Conservation (phyloP, 2,329 filamentous ascomycete genomes). For the Nigrospora osmanthi region DNA sequence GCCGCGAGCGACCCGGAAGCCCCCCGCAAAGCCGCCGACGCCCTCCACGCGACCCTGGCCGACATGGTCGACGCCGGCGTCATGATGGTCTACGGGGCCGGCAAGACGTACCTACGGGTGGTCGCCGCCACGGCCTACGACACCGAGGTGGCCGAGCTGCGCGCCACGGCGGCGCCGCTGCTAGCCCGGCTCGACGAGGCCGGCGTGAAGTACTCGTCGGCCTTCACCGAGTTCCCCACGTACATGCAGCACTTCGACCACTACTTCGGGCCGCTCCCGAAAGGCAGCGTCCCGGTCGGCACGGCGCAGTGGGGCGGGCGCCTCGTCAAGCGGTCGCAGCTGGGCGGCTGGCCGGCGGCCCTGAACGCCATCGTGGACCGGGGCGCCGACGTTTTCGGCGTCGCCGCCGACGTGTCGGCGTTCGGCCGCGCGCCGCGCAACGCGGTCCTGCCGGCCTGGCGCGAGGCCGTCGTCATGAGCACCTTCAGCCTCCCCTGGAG, state of each 20-base stretch:
- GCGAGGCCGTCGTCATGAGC: constrained; percentile 15
- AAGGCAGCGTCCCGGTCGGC: constrained; percentile 21
- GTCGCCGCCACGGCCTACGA: constrained; percentile 17
- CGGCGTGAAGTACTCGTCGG: constrained; percentile 10
- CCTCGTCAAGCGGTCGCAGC: constrained; percentile 20
- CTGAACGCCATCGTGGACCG: constrained; percentile 19
- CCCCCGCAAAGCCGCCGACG: neutral
- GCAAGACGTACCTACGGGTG: constrained; percentile 8
- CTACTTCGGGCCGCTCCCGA: constrained; percentile 25
- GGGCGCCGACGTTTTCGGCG: constrained; percentile 20
- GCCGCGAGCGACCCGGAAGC: too few relatives aligned
- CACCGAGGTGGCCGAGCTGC: constrained; percentile 13
- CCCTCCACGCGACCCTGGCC: constrained; percentile 13
- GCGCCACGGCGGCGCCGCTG: constrained; percentile 17
- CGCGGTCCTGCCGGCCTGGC: constrained; percentile 26
- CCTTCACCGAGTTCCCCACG: constrained; percentile 16
- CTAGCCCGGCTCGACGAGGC: constrained; percentile 12
- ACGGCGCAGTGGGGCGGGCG: constrained; percentile 25
- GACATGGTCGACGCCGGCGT: constrained; percentile 13
- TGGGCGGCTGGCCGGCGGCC: constrained; percentile 20
- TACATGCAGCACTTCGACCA: constrained; percentile 24
- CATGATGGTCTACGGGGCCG: constrained; percentile 13
- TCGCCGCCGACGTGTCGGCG: constrained; percentile 18
- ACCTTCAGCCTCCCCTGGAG: constrained; percentile 11
- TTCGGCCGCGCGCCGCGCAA: constrained; percentile 14